Base-by-base conservation (phyloP, 2,329 filamentous ascomycete genomes). In the Colletotrichum sp. region DNA sequence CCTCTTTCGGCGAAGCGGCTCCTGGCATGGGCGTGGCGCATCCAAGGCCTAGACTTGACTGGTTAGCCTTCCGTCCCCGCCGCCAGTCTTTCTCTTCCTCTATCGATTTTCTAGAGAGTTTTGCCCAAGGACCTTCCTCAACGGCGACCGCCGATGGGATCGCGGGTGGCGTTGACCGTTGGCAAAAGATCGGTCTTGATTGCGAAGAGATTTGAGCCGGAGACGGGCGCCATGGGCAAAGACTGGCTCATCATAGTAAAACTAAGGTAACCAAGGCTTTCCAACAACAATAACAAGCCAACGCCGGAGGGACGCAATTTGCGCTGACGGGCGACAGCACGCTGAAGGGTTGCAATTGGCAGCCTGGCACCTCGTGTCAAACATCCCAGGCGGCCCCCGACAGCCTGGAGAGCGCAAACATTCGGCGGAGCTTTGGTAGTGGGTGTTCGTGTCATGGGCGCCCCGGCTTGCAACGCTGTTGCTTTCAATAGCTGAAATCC, bases 1-100 rank as follows among this genome's bases (percentile, higher is more conserved):
- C 73, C 73, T 73, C 64, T 75, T 75, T 67, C 57, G 73, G 73
- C 39, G 70, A 73, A 73, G 73, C 70, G 73, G 73, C 63, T 39
- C n/a, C 24, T 43, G 43, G 66, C 26, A 64, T 36, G 48, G 67
- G 16, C 72, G 15, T 74, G 61, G 61, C 36, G 48, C 59, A 57
- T 70, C 8, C 60, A 13, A n/a, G 48, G n/a, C 60, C 60, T 63
- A 13, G 26, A 30, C 60, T 36, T 13, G 30, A 28, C n/a, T 32
- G 60, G 26, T 13, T 32, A 63, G 18, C 16, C 18, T 18, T 36
- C n/a, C 9, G 28, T 39, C 21, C 60, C 32, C 43, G 12, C 64
- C 34, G 28, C 24, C 21, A 26, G 39, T 55, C 28, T 36, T 9
- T 26, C 3, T 21, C 28, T 28, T n/a, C 1, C 28, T 61, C 12